These are phyloP conservation scores for Arachnopeziza araneosa DNA, from an alignment of 2,329 filamentous ascomycete species.

Conservation along the genomic window DNA sequence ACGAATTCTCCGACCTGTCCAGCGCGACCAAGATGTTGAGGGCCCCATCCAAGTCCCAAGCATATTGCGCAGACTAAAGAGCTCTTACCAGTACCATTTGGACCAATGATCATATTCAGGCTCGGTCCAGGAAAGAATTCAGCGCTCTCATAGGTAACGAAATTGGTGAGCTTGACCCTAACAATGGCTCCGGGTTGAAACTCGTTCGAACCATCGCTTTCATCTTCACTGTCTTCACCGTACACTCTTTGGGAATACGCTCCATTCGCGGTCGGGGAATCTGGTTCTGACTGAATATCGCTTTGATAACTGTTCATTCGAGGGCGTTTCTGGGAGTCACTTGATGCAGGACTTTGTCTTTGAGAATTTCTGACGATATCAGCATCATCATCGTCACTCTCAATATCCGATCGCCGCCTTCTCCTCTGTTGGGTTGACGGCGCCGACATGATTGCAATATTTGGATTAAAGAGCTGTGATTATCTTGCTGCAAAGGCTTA, in stretches of 20 bases:
- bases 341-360: slow-evolving; percentile 13
- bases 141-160: slow-evolving; percentile 89
- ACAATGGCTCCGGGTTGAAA: slow-evolving; percentile 72
- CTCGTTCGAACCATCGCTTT: slow-evolving; percentile 8
- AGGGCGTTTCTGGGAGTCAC: slow-evolving; percentile 22
- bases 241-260: not conserved
- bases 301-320: slow-evolving; percentile 10
- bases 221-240: slow-evolving; percentile 1
- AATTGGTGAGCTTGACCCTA: slow-evolving; percentile 78
- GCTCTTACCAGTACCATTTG: slow-evolving; percentile 98
- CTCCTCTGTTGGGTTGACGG: slow-evolving; percentile 8
- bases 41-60: slow-evolving; percentile 78
- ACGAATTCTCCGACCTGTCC: slow-evolving; percentile 85
- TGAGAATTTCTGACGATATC: slow-evolving; percentile 16
- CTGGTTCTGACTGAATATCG: slow-evolving; percentile 10
- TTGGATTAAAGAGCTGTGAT: not conserved
- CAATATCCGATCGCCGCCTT: slow-evolving; percentile 19
- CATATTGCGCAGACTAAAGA: slow-evolving; percentile 96
- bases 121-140: slow-evolving; percentile 89
- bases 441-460: slow-evolving; percentile 7
- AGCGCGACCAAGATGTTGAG: slow-evolving; percentile 78
- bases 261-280: slow-evolving; percentile 4
- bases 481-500: not conserved
- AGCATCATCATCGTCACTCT: slow-evolving; percentile 24
- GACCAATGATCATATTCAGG: slow-evolving; percentile 97